Percentiles rank a stretch among this genome's conserved stretches.
phyloP scores from a whole-genome alignment of 495 filamentous ascomycete species.

The Umbilicaria muhlenbergii region DNA sequence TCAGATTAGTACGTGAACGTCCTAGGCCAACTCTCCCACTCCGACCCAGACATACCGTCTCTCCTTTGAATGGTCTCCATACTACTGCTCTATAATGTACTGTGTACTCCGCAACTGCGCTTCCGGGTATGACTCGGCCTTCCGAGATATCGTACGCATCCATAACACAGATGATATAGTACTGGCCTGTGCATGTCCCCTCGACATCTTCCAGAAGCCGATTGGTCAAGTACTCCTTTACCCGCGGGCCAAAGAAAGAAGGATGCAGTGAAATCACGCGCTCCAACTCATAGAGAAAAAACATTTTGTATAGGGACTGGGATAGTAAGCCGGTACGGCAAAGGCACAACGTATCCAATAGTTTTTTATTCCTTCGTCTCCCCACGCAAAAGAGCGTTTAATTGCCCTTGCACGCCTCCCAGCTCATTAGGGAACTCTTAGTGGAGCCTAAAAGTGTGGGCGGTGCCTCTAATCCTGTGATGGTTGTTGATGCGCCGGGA shows the following conservation, averaged over 20 bases:
- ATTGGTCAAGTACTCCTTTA: constrained; percentile 72
- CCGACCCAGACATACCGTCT: constrained; percentile 54
- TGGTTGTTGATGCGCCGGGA: too few species aligned
- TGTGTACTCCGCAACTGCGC: constrained; percentile 82
- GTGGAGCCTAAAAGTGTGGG: too few species aligned
- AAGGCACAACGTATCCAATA: too few species aligned
- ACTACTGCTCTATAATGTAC: constrained; percentile 91
- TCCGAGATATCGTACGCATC: constrained; percentile 85
- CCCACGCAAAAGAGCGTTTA: too few species aligned
- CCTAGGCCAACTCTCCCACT: too few species aligned
- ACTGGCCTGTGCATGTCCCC: constrained; percentile 79
- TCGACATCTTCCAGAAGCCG: constrained; percentile 85
- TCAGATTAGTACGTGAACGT: neutral
- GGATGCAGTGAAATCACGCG: constrained; percentile 87
- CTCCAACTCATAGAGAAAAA: constrained; percentile 92
- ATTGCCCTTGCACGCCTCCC: too few species aligned
- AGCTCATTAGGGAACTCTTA: too few species aligned
- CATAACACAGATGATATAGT: constrained; percentile 93
- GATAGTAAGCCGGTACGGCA: too few species aligned
- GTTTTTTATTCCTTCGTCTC: too few species aligned
- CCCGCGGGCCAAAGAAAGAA: constrained; percentile 85
- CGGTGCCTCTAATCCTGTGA: too few species aligned
- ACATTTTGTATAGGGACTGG: constrained; percentile 41
- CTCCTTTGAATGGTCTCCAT: constrained; percentile 91
- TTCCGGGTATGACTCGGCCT: constrained; percentile 78